Evolutionary conservation across 805 yeast genomes (phyloP), one percentile per base, ranked within the genome.

Genomic region (Saccharomyces jurei): DNA sequence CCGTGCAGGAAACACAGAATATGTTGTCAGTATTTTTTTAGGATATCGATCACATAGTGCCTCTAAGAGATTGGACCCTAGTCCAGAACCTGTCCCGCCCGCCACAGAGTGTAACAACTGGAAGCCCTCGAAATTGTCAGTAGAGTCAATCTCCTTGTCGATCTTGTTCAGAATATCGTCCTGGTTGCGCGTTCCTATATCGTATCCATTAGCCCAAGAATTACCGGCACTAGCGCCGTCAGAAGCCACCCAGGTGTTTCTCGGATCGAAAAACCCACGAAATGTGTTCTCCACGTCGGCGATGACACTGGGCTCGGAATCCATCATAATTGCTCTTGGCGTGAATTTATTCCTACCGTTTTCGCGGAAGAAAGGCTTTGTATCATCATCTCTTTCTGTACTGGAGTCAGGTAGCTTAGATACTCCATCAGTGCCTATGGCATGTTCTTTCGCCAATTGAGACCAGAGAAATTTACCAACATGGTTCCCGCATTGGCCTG

Each of bases 11-110:
- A 94, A 91, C 1, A 94, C 86, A 49, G 94, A 87, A 63, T 86
- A 87, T 0, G 98, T 89, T 55, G 87, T 87, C 8, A 88, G 74
- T 50, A 94, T 71, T 64, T 90, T 92, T 68, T 91, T 91, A 51
- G 86, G 82, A 67, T 83, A 92, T 53, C 89, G 74, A 67, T 94
- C 99, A 54, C 82, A 81, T 54, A 95, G 69, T 14, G 82, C 74
- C 67, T 94, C 97, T 41, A 94, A 71, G 48, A 94, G 61, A 54
- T 80, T 80, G 0, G 96, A 87, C 0, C 99, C 99, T 41, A 90
- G 81, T 2, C 99, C 99, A 0, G 97, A 87, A 0, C 99, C 99
- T 0, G 99, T 94, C 44, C 99, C 99, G 41, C 99, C 99, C 0
- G 97, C 98, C 4, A 94, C 96, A 3, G 97, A 87, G 71, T 94